phyloP scores from a whole-genome alignment of 345 rosid species.

The sweet orange (Citrus sinensis) region DVS_A1.0 CM039162.1:32048001-32048500 shows the following conservation, averaged over 20 bases:
- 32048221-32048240: neutral
- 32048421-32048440: constrained; percentile 59
- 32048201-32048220: constrained; percentile 1
- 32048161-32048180: constrained; percentile 83
- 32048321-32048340: neutral
- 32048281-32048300: too few species aligned
- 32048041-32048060: constrained; percentile 89
- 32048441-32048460: constrained; percentile 59
- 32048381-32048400: constrained; percentile 48
- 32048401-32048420: constrained; percentile 55
- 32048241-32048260: neutral
- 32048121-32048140: constrained; percentile 89
- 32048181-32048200: constrained; percentile 71
- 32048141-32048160: constrained; percentile 88
- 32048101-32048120: constrained; percentile 76
- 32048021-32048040: constrained; percentile 80
- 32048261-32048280: neutral
- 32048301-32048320: neutral
- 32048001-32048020: constrained; percentile 49
- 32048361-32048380: neutral
- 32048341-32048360: neutral
- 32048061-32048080: constrained; percentile 88
- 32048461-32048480: constrained; percentile 62
- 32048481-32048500: constrained; percentile 63
- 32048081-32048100: constrained; percentile 60